Conservation (phyloP, 768 basidiomycete genomes). For the Phanerochaete carnosa region DNA sequence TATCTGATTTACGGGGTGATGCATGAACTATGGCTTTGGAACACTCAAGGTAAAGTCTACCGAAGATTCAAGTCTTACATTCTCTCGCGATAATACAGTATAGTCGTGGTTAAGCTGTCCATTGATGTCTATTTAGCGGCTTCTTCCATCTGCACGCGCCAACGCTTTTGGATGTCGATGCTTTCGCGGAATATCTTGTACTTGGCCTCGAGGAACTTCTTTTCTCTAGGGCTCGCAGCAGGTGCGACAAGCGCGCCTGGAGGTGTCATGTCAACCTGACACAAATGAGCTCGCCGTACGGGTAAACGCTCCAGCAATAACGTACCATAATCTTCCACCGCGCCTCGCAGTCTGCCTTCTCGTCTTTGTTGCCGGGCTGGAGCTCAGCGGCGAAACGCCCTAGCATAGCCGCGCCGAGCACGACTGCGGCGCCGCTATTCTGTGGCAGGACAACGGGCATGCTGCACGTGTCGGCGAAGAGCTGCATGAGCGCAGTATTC, state of each 20-base stretch:
- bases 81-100: not conserved
- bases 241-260: conserved; percentile 71
- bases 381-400: conserved; percentile 80
- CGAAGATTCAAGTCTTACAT: too few species aligned
- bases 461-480: conserved; percentile 81
- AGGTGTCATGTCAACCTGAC: conserved; percentile 89
- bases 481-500: conserved; percentile 83
- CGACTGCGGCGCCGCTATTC: conserved; percentile 77
- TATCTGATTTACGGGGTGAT: conserved; percentile 8
- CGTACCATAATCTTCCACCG: conserved; percentile 93
- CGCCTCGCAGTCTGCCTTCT: conserved; percentile 51
- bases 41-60: too few species aligned
- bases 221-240: conserved; percentile 56
- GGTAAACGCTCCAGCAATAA: not conserved
- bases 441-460: conserved; percentile 82
- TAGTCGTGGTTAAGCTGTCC: not conserved
- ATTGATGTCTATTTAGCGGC: conserved; percentile 29
- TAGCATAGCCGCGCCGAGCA: conserved; percentile 91
- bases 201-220: conserved; percentile 81
- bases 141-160: conserved; percentile 77
- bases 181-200: conserved; percentile 90
- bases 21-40: not conserved
- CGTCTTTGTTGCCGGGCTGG: conserved; percentile 30
- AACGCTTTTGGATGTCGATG: conserved; percentile 85
- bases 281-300: not conserved